Conservation (phyloP, 164 flowering plant genomes). For the Magnolia changhungtana region DNA sequence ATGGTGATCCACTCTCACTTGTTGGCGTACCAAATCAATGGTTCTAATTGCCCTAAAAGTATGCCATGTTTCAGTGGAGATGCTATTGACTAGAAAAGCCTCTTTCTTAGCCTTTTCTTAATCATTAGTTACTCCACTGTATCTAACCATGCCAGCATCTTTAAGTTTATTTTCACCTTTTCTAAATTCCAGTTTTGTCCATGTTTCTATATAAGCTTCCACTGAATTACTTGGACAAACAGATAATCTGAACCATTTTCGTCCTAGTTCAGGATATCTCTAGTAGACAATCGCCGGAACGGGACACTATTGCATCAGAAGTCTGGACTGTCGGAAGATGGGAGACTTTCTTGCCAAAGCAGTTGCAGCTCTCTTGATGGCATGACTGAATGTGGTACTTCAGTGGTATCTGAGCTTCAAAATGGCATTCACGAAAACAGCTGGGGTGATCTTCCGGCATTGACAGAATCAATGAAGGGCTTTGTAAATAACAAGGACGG, state of each 20-base stretch:
- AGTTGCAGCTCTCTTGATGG: constrained; percentile 35
- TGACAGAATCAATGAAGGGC: constrained; percentile 32
- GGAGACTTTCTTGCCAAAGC: constrained; percentile 28
- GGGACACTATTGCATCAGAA: constrained; percentile 31
- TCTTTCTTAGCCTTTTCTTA: too few species aligned
- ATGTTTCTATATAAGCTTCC: background rate
- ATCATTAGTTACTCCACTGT: too few species aligned
- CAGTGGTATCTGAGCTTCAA: constrained; percentile 21
- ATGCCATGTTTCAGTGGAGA: too few species aligned
- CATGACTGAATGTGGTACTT: constrained; percentile 20
- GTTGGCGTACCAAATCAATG: too few species aligned
- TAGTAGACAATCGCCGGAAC: constrained; percentile 23
- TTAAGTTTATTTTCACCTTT: too few species aligned
- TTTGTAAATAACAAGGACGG: constrained; percentile 41
- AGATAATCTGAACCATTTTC: background rate
- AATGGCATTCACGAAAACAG: constrained; percentile 30
- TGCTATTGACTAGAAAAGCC: too few species aligned
- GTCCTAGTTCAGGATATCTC: constrained; percentile 27
- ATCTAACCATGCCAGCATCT: too few species aligned
- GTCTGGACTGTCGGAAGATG: constrained; percentile 43
- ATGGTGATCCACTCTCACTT: too few species aligned
- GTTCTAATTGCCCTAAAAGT: too few species aligned
- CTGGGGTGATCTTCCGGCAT: constrained; percentile 25
- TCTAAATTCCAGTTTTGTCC: background rate
- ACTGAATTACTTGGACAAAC: background rate